Evolutionary conservation across 371 early-diverging fungal species (phyloP).

Genomic region (Mortierella sp.): DNA sequence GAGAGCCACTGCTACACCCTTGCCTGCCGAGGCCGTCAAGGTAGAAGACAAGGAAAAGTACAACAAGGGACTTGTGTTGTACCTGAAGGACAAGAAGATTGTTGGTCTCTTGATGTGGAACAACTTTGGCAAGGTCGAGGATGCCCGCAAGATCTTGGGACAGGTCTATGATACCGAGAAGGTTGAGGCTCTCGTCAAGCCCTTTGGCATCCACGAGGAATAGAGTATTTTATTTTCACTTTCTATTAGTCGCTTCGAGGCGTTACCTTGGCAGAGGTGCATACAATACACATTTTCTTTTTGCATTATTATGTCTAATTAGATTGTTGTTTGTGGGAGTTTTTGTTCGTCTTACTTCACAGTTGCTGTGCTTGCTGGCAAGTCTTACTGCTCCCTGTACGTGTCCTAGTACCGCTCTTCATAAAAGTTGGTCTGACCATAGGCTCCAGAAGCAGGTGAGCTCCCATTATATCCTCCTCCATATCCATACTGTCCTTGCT

Average conservation of each 20-base stretch:
- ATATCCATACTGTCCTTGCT: conserved; percentile 1
- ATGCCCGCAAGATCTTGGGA: conserved; percentile 77
- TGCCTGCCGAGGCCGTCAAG: conserved; percentile 59
- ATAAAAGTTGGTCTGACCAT: conserved; percentile 44
- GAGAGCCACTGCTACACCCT: conserved; percentile 41
- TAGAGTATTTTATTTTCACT: not conserved
- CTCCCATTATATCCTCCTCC: conserved; percentile 7
- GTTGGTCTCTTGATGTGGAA: conserved; percentile 81
- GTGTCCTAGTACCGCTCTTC: conserved; percentile 26
- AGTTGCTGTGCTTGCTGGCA: no score
- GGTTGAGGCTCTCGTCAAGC: conserved; percentile 56
- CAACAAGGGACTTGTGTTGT: conserved; percentile 81
- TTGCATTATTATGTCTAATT: not conserved
- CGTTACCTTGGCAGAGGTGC: no score
- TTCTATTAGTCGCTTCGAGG: not conserved
- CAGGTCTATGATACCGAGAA: conserved; percentile 56
- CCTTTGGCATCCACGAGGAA: conserved; percentile 60
- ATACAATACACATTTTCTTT: not conserved
- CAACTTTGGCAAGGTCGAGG: conserved; percentile 76
- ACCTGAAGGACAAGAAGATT: conserved; percentile 73
- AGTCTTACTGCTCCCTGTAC: not conserved
- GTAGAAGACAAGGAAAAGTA: conserved; percentile 63
- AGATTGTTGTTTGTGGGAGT: no score
- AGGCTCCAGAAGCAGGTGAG: conserved; percentile 31
- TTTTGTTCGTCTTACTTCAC: no score